A percentile compares a stretch with the other conserved stretches of the same genome.
Conservation (phyloP, 192 early-diverging fungal genomes). For the Thoreauomyces humboldtii region DNA sequence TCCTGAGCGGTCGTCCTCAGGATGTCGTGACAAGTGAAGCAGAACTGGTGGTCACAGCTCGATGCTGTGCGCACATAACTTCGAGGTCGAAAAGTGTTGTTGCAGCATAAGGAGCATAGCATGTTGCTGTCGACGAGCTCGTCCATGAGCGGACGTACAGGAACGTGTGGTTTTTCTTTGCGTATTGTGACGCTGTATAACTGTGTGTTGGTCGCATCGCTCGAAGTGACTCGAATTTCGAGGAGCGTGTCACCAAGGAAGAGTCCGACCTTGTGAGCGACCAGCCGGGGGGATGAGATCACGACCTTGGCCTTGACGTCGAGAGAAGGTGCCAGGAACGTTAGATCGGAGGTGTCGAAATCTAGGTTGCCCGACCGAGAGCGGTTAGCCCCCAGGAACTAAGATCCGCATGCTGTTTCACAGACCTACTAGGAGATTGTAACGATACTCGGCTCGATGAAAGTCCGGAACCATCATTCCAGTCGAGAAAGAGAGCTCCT, state of each 20-base stretch:
- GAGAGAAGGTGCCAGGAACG: background rate
- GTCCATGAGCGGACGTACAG: background rate
- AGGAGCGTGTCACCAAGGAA: constrained; percentile 29
- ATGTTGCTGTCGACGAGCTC: background rate
- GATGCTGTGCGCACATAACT: constrained; percentile 4
- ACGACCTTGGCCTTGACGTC: background rate
- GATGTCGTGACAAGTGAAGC: constrained; percentile 34
- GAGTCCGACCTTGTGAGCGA: background rate
- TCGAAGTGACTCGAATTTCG: constrained; percentile 24
- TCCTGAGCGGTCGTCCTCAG: constrained; percentile 6
- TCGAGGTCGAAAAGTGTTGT: constrained; percentile 20
- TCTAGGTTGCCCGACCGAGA: background rate
- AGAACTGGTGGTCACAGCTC: constrained; percentile 35
- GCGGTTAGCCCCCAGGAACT: background rate
- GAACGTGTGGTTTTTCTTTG: constrained; percentile 10
- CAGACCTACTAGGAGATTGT: constrained; percentile 31
- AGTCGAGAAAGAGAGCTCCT: constrained; percentile 20
- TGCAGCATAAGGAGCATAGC: constrained; percentile 18
- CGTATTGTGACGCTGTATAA: constrained; percentile 20
- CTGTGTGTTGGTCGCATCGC: constrained; percentile 11
- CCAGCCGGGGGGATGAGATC: background rate
- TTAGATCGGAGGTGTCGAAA: background rate
- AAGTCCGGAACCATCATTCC: constrained; percentile 40
- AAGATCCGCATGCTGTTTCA: background rate
- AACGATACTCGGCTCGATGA: constrained; percentile 33